Conservation (phyloP, 352 stramenopile genomes). For the Achlya hypogyna region DNA sequence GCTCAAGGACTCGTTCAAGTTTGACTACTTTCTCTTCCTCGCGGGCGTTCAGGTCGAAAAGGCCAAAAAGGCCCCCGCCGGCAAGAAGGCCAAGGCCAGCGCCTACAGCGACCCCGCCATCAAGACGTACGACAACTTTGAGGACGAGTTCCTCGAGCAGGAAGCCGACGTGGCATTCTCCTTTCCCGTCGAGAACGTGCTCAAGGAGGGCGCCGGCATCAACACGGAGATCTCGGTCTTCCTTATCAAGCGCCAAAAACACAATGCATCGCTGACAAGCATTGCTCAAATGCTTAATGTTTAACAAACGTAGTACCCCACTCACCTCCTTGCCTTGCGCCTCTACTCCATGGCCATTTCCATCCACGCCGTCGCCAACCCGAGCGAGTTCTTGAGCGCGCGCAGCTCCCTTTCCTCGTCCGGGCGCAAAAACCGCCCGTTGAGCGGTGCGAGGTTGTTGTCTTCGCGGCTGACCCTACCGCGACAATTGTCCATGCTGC, state of each 20-base stretch:
- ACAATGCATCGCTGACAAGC: constrained; percentile 67
- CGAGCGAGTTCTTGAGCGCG: constrained; percentile 44
- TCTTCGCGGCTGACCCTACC: constrained; percentile 1
- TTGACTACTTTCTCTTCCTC: constrained; percentile 80
- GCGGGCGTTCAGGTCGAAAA: constrained; percentile 14
- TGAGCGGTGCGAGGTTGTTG: neutral
- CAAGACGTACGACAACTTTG: constrained; percentile 81
- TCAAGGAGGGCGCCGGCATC: constrained; percentile 33
- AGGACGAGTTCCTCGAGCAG: constrained; percentile 78
- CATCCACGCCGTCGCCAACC: constrained; percentile 62
- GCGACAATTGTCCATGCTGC: neutral
- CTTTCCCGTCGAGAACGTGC: constrained; percentile 60
- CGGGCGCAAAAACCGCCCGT: constrained; percentile 40
- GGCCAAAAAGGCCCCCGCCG: constrained; percentile 24
- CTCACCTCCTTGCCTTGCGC: constrained; percentile 9
- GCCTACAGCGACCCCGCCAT: constrained; percentile 42
- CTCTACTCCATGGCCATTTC: constrained; percentile 20
- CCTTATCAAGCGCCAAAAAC: constrained; percentile 63
- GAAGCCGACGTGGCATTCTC: constrained; percentile 57
- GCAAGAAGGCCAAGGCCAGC: constrained; percentile 63
- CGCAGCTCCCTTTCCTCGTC: constrained; percentile 50
- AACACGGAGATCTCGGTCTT: constrained; percentile 68
- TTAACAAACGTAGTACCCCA: constrained; percentile 29
- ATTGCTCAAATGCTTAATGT: constrained; percentile 78
- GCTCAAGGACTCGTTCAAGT: constrained; percentile 54